Base-by-base conservation (phyloP, 306 rosid species). In the Albizia julibrissin region DNA sequence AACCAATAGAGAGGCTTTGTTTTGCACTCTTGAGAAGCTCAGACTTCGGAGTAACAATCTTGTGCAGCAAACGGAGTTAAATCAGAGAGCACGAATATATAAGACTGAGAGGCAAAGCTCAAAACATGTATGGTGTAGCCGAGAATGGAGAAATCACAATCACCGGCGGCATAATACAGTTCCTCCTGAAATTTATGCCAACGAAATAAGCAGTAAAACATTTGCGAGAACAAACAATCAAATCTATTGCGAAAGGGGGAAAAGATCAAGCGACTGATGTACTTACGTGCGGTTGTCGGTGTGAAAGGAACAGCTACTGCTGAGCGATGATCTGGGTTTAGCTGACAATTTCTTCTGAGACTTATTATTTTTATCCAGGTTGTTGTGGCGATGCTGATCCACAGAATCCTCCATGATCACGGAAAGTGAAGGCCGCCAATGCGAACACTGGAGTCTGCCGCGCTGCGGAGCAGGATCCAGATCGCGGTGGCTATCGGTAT, bases 341-440 rank as follows among this genome's bases (percentile, higher is more conserved):
- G 16, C 14, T 0, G 10, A 27, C 15, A 49, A 21, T 65, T 65
- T 78, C 31, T 64, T 50, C 12, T 2, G 6, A 0, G 37, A 15
- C 62, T 77, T 70, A 13, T 0, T 12, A 43, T 16, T 59, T n/a
- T 0, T 12, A 43, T 34, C 62, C 50, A 39, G 22, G 47, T 40
- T 78, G 27, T 43, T 27, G 31, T 29, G n/a, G 43, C 34, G 70
- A 27, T 81, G 65, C 31, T 76, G 62, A 69, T 9, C 77, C 52
- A 29, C 42, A 19, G 19, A 18, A 56, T 84, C 84, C 69, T 84
- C 87, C 69, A 8, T 24, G 65, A 79, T 84, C 37, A 21, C 40
- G 24, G 83, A 42, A 52, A 84, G 86, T 15, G 64, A 11, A 2
- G 87, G 84, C 67, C 44, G 43, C 81, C 81, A 84, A 7, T 2